Evolutionary conservation across 345 rosid genomes (phyloP).

Genomic region (Eucalyptus pauciflora): DNA sequence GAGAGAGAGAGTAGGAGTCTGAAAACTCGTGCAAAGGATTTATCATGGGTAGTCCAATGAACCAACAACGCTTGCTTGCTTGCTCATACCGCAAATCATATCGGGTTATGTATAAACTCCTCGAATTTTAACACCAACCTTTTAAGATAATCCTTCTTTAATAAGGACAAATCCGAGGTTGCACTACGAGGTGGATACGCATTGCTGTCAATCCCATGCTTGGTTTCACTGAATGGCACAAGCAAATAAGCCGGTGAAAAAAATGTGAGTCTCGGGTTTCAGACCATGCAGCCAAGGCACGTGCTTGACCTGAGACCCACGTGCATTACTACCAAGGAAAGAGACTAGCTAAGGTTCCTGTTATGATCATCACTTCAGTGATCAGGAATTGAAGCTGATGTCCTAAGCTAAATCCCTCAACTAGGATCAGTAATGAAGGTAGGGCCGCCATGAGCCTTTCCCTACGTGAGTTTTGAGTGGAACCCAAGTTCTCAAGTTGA

Average conservation of each 20-base stretch:
- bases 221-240: not conserved
- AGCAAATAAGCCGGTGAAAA: not conserved
- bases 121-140: not conserved
- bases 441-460: not conserved
- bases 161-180: not conserved
- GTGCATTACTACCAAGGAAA: not conserved
- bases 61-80: not conserved
- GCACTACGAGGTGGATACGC: not conserved
- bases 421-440: not conserved
- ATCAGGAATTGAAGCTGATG: not conserved
- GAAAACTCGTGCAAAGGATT: not conserved
- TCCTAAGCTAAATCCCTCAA: not conserved
- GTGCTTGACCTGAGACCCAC: not conserved
- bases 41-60: not conserved
- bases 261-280: not conserved
- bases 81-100: not conserved
- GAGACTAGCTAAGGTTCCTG: not conserved
- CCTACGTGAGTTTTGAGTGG: not conserved
- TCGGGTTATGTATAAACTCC: not conserved
- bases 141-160: not conserved
- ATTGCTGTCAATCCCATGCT: not conserved
- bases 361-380: not conserved
- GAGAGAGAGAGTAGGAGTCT: not conserved
- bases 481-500: not conserved
- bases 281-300: not conserved